phyloP scores from a whole-genome alignment of 2,329 filamentous ascomycete species.

The Fusarium nurragi region DNA sequence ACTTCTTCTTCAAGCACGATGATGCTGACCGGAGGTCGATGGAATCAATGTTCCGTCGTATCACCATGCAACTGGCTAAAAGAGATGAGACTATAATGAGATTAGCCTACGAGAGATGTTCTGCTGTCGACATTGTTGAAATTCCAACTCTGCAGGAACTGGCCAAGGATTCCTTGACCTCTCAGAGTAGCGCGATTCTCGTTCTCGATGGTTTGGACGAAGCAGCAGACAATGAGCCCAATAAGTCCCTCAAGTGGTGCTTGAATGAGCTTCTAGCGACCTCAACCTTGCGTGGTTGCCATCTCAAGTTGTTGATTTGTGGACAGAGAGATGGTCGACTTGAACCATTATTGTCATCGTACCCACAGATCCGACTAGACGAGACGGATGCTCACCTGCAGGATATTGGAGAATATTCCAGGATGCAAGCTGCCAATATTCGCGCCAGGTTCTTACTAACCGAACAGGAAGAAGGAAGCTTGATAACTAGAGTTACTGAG shows the following conservation, averaged over 20 bases:
- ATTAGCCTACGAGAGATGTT: rapidly evolving
- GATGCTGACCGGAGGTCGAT: rapidly evolving
- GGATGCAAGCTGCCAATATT: rapidly evolving
- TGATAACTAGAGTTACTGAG: rapidly evolving
- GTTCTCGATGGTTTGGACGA: neutral
- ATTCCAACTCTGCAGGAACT: rapidly evolving
- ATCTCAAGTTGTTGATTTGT: rapidly evolving
- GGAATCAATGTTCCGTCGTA: rapidly evolving
- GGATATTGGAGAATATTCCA: rapidly evolving
- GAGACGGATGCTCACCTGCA: rapidly evolving
- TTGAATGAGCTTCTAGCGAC: rapidly evolving
- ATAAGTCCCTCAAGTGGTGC: rapidly evolving
- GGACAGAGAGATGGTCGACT: neutral
- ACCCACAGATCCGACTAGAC: neutral
- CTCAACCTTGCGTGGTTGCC: rapidly evolving
- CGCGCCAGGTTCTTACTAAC: rapidly evolving
- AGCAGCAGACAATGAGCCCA: rapidly evolving
- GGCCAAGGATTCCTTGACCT: rapidly evolving
- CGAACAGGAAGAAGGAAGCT: rapidly evolving
- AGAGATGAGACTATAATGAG: neutral
- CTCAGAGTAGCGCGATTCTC: rapidly evolving
- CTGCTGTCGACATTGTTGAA: rapidly evolving
- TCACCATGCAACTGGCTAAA: rapidly evolving
- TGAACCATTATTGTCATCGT: rapidly evolving
- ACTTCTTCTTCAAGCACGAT: neutral